phyloP scores from a whole-genome alignment of 2,329 filamentous ascomycete species.

The Cercospora berteroae region DNA sequence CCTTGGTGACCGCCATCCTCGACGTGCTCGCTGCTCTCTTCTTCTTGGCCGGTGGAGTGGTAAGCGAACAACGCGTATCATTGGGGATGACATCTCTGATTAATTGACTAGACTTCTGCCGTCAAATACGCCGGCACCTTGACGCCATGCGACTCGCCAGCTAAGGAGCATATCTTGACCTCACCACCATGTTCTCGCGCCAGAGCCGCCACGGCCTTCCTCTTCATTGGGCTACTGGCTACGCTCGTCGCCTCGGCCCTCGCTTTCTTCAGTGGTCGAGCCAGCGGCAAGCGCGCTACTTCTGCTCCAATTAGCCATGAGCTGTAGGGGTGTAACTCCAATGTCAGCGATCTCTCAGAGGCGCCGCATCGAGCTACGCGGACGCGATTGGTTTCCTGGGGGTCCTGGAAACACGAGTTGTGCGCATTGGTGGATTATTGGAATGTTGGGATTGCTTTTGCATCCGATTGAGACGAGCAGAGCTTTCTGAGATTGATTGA shows the following conservation, averaged over 20 bases:
- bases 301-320: not conserved
- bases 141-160: not conserved
- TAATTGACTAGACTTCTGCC: not conserved
- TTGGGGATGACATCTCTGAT: not conserved
- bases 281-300: not conserved
- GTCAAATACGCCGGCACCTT: not conserved
- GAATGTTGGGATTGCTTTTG: not conserved
- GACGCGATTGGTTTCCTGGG: not conserved
- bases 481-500: not conserved
- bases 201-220: conserved; percentile 13
- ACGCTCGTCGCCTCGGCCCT: conserved; percentile 8
- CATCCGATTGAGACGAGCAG: not conserved
- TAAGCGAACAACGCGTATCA: not conserved
- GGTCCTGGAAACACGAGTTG: not conserved
- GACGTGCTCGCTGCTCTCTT: conserved; percentile 19
- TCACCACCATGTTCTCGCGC: conserved; percentile 2
- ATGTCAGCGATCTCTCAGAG: not conserved
- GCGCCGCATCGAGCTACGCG: not conserved
- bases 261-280: conserved; percentile 5
- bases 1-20: not conserved
- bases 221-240: conserved; percentile 16
- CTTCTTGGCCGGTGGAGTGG: conserved; percentile 21
- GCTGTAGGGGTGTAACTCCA: not conserved
- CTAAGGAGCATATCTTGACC: not conserved
- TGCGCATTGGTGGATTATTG: not conserved